Conservation (phyloP, 2,329 filamentous ascomycete genomes). For the Colletotrichum echinochloae region DNA sequence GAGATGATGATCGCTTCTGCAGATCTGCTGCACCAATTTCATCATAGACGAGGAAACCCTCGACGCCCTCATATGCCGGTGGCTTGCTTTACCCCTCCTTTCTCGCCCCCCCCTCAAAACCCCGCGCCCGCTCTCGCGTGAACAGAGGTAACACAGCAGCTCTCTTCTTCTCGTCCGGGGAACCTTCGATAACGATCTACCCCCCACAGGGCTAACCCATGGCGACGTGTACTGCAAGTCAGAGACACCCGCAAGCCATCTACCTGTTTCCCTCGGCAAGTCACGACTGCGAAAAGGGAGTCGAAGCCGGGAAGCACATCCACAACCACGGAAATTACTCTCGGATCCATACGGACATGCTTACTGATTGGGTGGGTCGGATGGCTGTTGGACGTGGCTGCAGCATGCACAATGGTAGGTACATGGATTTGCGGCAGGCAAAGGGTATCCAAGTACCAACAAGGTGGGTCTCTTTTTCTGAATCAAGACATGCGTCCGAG, state of each 20-base stretch:
- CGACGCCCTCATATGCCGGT: conserved; percentile 1
- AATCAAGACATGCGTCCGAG: not conserved
- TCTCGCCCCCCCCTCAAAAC: not conserved
- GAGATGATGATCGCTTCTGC: not conserved
- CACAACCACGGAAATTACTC: not conserved
- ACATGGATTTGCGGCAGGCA: not conserved
- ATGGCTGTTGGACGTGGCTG: not conserved
- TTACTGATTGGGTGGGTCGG: not conserved
- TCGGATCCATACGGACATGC: not conserved
- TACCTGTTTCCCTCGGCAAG: not conserved
- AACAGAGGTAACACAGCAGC: not conserved
- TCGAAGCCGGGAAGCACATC: not conserved
- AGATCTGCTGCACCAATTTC: not conserved
- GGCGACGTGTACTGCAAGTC: not conserved
- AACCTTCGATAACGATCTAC: no score
- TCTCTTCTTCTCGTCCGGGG: not conserved
- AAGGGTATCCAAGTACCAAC: not conserved
- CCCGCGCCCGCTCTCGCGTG: no score
- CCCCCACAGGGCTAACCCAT: not conserved
- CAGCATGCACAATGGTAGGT: not conserved
- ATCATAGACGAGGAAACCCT: not conserved
- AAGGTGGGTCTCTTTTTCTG: conserved; percentile 1
- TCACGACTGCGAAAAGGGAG: not conserved
- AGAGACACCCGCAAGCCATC: not conserved
- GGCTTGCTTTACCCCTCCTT: conserved; percentile 9